Conservation (phyloP, 2,329 filamentous ascomycete species). For the Phialophora macrospora region DNA sequence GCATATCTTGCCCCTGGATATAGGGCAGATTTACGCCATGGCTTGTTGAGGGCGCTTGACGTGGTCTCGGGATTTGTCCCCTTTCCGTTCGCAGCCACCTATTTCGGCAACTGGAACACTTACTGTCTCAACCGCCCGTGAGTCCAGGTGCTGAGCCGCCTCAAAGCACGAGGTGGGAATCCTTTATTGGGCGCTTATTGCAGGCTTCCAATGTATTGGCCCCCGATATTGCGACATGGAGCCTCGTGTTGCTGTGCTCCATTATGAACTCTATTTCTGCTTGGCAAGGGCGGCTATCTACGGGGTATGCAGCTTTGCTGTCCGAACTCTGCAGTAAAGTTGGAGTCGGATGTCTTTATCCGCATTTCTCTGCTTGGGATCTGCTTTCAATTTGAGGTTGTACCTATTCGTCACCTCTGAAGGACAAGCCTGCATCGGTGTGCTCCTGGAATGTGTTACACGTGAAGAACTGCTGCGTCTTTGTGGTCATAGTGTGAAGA, state of each 20-base stretch:
- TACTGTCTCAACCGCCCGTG: slow-evolving; percentile 5
- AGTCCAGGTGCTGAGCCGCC: neutral
- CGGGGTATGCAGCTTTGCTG: neutral
- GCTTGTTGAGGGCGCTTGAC: slow-evolving; percentile 17
- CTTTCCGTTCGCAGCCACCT: slow-evolving; percentile 2
- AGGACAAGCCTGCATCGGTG: neutral
- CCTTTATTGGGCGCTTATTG: slow-evolving; percentile 7
- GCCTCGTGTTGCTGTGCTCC: neutral
- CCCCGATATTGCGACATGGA: slow-evolving; percentile 17
- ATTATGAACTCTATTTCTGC: slow-evolving; percentile 1
- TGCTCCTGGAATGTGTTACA: neutral
- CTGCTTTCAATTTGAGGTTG: neutral
- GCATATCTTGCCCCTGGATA: neutral
- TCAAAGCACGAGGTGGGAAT: neutral
- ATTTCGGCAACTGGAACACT: neutral
- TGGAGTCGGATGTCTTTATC: neutral
- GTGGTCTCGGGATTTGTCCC: slow-evolving; percentile 16
- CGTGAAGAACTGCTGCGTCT: neutral
- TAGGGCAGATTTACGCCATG: slow-evolving; percentile 12
- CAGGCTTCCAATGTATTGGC: neutral
- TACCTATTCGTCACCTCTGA: neutral
- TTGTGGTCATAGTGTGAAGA: neutral
- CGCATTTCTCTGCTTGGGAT: neutral
- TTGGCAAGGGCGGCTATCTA: slow-evolving; percentile 17
- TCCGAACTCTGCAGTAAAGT: neutral